Percentiles rank a stretch among this genome's conserved stretches.
phyloP scores from a whole-genome alignment of 2,329 filamentous ascomycete species.

The Rutstroemia sp. region DNA sequence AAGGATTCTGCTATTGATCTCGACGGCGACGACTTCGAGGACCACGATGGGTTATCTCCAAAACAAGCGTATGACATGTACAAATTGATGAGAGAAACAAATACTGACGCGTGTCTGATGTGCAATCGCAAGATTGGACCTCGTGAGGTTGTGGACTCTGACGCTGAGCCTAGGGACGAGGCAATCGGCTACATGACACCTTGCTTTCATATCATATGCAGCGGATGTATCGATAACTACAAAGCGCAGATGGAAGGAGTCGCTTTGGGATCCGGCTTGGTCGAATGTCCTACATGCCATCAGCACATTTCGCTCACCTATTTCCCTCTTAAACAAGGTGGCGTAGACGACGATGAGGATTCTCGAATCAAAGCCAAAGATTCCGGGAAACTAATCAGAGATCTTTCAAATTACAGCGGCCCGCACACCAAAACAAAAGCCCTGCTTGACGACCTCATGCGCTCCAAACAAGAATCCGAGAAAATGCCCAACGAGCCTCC shows the following conservation, averaged over 20 bases:
- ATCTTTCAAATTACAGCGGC: slow-evolving; percentile 63
- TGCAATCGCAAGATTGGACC: slow-evolving; percentile 60
- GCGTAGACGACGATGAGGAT: slow-evolving; percentile 26
- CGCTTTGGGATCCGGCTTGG: slow-evolving; percentile 34
- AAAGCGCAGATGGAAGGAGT: slow-evolving; percentile 42
- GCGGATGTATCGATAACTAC: slow-evolving; percentile 58
- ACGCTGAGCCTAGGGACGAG: slow-evolving; percentile 50
- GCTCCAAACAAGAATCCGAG: slow-evolving; percentile 55
- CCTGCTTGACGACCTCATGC: slow-evolving; percentile 65
- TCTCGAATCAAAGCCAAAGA: slow-evolving; percentile 21
- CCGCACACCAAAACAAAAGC: slow-evolving; percentile 90
- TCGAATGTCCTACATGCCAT: slow-evolving; percentile 62
- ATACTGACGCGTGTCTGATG: slow-evolving; percentile 62
- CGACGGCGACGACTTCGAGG: slow-evolving; percentile 59
- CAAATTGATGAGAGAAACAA: slow-evolving; percentile 74
- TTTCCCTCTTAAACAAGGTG: slow-evolving; percentile 54
- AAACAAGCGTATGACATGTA: slow-evolving; percentile 81
- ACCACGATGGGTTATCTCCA: slow-evolving; percentile 51
- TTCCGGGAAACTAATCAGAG: slow-evolving; percentile 46
- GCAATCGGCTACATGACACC: slow-evolving; percentile 73
- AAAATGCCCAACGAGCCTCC: slow-evolving; percentile 52
- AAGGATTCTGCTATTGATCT: slow-evolving; percentile 82
- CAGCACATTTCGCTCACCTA: slow-evolving; percentile 55
- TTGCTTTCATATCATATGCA: slow-evolving; percentile 82
- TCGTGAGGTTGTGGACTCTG: slow-evolving; percentile 48